Evolutionary conservation across 805 yeast species (phyloP).

Genomic region (Yarrowia keelungensis): DNA sequence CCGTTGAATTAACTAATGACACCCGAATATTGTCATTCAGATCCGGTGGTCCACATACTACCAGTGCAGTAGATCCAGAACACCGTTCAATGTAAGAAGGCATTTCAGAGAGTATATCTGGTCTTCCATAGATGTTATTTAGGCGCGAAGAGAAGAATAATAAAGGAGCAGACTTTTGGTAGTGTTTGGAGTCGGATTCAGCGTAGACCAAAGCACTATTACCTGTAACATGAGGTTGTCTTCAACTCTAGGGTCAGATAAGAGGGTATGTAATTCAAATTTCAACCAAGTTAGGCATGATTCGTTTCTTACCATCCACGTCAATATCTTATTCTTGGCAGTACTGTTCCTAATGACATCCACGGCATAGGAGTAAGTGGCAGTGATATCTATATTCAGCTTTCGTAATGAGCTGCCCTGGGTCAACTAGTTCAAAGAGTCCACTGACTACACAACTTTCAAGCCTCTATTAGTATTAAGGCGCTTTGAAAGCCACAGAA

Average conservation of each 20-base stretch:
- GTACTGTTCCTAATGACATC: slow-evolving; percentile 46
- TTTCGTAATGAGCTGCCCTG: slow-evolving; percentile 10
- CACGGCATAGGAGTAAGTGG: slow-evolving; percentile 58
- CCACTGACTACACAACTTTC: slow-evolving; percentile 37
- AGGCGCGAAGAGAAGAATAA: neutral
- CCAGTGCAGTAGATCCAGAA: neutral
- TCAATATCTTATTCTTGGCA: slow-evolving; percentile 53
- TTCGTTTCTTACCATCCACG: slow-evolving; percentile 67
- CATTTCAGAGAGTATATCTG: neutral
- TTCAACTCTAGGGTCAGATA: neutral
- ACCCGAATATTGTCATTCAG: neutral
- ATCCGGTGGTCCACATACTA: neutral
- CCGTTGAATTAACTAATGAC: neutral
- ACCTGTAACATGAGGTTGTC: neutral
- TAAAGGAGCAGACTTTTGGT: neutral
- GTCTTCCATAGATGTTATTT: neutral
- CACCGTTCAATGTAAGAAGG: neutral
- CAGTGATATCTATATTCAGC: slow-evolving; percentile 66
- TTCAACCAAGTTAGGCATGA: slow-evolving; percentile 51
- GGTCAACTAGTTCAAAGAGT: slow-evolving; percentile 15
- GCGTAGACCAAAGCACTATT: neutral
- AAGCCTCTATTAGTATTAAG: too few relatives aligned
- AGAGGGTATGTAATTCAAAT: neutral
- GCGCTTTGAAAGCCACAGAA: too few relatives aligned
- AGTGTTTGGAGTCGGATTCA: neutral